Conservation (phyloP, 768 basidiomycete genomes). For the Suillus luteus region DNA sequence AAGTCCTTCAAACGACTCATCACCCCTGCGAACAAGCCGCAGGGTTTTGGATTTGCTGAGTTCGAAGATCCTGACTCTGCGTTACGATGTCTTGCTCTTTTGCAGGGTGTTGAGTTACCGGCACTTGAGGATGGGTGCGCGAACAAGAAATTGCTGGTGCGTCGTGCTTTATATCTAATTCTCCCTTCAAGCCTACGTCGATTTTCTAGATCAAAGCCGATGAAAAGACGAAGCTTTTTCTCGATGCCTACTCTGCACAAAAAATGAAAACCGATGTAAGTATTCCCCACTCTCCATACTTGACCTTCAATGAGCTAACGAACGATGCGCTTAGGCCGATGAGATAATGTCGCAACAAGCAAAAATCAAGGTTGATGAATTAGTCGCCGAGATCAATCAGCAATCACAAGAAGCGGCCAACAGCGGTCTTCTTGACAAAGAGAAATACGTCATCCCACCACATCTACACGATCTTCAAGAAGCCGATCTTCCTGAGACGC, state of each 20-base stretch:
- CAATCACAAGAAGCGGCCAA: slow-evolving; percentile 74
- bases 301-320: neutral
- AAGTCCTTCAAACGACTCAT: slow-evolving; percentile 91
- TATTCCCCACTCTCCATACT: slow-evolving; percentile 13
- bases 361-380: slow-evolving; percentile 60
- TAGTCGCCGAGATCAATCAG: slow-evolving; percentile 72
- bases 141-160: slow-evolving; percentile 69
- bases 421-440: slow-evolving; percentile 74
- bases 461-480: slow-evolving; percentile 96
- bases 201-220: slow-evolving; percentile 86
- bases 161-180: slow-evolving; percentile 33
- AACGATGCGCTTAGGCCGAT: slow-evolving; percentile 53
- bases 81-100: slow-evolving; percentile 66
- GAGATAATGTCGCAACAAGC: slow-evolving; percentile 65
- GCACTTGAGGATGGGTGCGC: slow-evolving; percentile 60
- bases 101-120: slow-evolving; percentile 66
- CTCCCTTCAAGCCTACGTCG: slow-evolving; percentile 42
- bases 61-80: slow-evolving; percentile 94
- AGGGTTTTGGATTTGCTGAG: slow-evolving; percentile 97
- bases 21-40: slow-evolving; percentile 90
- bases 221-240: slow-evolving; percentile 86
- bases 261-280: slow-evolving; percentile 83
- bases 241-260: slow-evolving; percentile 83
- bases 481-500: slow-evolving; percentile 93
- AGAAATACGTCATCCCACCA: slow-evolving; percentile 90